A percentile compares a stretch with the other conserved stretches of the same genome.
phyloP scores from a whole-genome alignment of 2,329 filamentous ascomycete species.

The Exophiala dermatitidis region DNA sequence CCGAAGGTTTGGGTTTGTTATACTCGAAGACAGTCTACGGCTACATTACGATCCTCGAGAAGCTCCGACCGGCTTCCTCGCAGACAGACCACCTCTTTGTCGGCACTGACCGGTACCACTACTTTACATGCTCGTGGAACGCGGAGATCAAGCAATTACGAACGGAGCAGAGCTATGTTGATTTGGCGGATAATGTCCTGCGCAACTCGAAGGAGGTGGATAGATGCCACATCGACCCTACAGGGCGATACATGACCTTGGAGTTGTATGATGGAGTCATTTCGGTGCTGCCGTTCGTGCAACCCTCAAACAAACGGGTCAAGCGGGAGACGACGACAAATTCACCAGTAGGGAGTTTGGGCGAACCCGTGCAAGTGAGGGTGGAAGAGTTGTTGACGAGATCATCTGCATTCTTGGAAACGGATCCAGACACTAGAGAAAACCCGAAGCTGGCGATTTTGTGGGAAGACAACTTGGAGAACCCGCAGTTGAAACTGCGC shows the following conservation, averaged over 20 bases:
- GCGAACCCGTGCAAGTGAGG: conserved; percentile 54
- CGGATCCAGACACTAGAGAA: conserved; percentile 38
- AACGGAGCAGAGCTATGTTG: conserved; percentile 53
- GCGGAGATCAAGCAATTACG: conserved; percentile 45
- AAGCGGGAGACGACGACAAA: conserved; percentile 20
- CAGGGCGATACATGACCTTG: conserved; percentile 59
- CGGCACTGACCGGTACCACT: conserved; percentile 81
- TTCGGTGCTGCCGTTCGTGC: conserved; percentile 55
- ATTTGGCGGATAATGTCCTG: conserved; percentile 54
- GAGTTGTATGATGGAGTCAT: conserved; percentile 64
- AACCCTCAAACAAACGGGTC: conserved; percentile 43
- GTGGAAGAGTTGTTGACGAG: conserved; percentile 62
- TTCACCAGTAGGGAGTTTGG: conserved; percentile 44
- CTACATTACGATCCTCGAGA: conserved; percentile 76
- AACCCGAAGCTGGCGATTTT: conserved; percentile 58
- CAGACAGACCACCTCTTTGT: conserved; percentile 81
- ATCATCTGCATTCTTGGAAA: conserved; percentile 59
- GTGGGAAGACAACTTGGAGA: conserved; percentile 56
- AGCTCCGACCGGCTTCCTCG: conserved; percentile 66
- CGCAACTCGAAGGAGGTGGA: conserved; percentile 76
- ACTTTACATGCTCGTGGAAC: conserved; percentile 87
- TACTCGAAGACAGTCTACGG: conserved; percentile 72
- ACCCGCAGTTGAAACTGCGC: conserved; percentile 49
- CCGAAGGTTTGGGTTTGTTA: conserved; percentile 58
- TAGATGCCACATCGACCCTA: conserved; percentile 75